phyloP scores from a whole-genome alignment of 1,284 basidiomycete species.

The Fomes fomentarius region DNA sequence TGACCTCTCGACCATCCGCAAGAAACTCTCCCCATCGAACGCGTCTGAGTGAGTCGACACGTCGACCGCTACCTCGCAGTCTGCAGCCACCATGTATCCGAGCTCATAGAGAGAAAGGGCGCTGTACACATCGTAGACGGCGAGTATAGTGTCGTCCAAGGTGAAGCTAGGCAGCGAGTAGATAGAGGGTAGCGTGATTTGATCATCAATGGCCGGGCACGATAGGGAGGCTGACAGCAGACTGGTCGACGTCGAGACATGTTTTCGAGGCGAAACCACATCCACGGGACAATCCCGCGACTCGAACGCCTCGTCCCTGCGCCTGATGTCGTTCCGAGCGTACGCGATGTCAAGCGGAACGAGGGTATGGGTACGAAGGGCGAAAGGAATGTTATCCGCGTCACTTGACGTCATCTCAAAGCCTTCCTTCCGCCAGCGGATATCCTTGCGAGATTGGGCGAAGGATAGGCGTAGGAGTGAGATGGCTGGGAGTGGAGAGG shows the following conservation, averaged over 20 bases:
- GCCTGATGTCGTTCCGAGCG: constrained; percentile 24
- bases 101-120: background rate
- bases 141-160: constrained; percentile 1
- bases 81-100: background rate
- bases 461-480: constrained; percentile 20
- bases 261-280: background rate
- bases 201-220: background rate
- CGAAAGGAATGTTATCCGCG: constrained; percentile 11
- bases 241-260: background rate
- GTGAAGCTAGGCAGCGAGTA: constrained; percentile 5
- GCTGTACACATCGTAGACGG: constrained; percentile 3
- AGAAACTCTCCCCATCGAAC: constrained; percentile 27
- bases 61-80: background rate
- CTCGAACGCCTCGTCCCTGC: constrained; percentile 20
- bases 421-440: constrained; percentile 25
- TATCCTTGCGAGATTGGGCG: constrained; percentile 20
- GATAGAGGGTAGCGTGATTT: constrained; percentile 1
- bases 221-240: background rate
- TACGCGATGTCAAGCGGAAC: constrained; percentile 24
- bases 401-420: constrained; percentile 23
- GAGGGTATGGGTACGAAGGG: constrained; percentile 14
- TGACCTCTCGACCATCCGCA: constrained; percentile 22
- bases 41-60: constrained; percentile 12
- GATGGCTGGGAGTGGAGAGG: background rate
- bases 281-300: background rate